These are phyloP conservation scores for Aspergillus flavus DNA, from an alignment of 2,329 filamentous ascomycete genomes.

Conservation along the genomic window DNA sequence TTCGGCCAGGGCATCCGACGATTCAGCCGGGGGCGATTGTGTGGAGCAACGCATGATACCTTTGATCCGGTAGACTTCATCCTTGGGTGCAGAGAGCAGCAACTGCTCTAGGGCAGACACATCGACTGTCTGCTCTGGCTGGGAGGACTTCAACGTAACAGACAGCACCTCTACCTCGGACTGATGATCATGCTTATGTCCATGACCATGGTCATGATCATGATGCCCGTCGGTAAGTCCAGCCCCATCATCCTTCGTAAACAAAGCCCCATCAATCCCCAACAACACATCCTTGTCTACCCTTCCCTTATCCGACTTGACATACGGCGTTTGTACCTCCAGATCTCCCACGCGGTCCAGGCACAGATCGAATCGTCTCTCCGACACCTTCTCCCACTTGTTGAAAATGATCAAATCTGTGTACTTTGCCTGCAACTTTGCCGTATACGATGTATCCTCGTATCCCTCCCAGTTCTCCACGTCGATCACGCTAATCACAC, in stretches of 20 bases:
- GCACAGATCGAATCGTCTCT: conserved; percentile 74
- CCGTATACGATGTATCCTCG: conserved; percentile 86
- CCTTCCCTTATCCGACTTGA: conserved; percentile 80
- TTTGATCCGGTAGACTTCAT: conserved; percentile 96
- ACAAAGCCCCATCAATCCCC: conserved; percentile 80
- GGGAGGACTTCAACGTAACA: conserved; percentile 62
- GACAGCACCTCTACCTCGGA: conserved; percentile 90
- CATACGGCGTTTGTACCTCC: conserved; percentile 77
- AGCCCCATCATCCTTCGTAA: conserved; percentile 39
- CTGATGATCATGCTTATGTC: conserved; percentile 64
- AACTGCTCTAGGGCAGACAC: conserved; percentile 65
- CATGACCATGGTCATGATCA: conserved; percentile 38
- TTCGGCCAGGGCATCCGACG: conserved; percentile 46
- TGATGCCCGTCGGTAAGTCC: conserved; percentile 34
- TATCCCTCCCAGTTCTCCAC: conserved; percentile 96
- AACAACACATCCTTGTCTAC: conserved; percentile 80
- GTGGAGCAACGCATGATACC: conserved; percentile 57
- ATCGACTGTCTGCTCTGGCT: conserved; percentile 52
- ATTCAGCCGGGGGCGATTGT: conserved; percentile 47
- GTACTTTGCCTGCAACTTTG: conserved; percentile 82
- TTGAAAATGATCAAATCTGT: conserved; percentile 91
- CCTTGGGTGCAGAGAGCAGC: conserved; percentile 76
- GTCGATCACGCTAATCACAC: conserved; percentile 86
- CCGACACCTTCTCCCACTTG: conserved; percentile 81
- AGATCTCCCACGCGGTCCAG: conserved; percentile 78